Percentiles rank a stretch among this genome's conserved stretches.
Conservation (phyloP, 2,329 filamentous ascomycete genomes). For the Monilinia laxa region DNA sequence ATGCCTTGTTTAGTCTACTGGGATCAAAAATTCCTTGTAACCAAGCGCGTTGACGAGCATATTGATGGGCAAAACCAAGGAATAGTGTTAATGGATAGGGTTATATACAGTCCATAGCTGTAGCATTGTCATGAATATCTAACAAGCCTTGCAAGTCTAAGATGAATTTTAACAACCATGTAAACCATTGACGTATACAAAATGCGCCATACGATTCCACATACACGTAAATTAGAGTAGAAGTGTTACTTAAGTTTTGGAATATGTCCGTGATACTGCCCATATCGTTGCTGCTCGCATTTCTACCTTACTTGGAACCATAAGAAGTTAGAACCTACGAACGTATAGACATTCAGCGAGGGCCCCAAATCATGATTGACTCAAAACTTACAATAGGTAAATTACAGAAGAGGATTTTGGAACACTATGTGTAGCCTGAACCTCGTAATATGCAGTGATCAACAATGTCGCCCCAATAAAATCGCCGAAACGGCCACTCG, state of each 20-base stretch:
- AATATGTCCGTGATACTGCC: neutral
- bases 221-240: neutral
- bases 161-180: too few relatives aligned
- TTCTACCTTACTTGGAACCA: neutral
- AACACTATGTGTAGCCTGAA: neutral
- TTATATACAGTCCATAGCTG: neutral
- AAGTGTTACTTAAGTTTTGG: neutral
- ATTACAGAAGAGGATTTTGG: neutral
- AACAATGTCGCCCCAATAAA: neutral
- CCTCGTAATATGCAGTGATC: neutral
- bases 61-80: neutral
- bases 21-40: too few relatives aligned
- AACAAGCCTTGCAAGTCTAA: too few relatives aligned
- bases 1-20: too few relatives aligned
- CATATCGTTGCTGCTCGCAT: neutral
- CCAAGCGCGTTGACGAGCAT: neutral
- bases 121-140: too few relatives aligned
- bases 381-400: neutral
- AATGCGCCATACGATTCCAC: too few relatives aligned
- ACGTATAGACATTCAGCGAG: neutral
- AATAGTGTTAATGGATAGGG: neutral
- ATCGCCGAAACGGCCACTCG: neutral
- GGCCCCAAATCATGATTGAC: neutral
- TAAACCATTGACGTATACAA: too few relatives aligned
- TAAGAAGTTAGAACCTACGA: neutral